phyloP scores from a whole-genome alignment of 176 grass and related monocot species.

The Oryza glaberrima region DNA sequence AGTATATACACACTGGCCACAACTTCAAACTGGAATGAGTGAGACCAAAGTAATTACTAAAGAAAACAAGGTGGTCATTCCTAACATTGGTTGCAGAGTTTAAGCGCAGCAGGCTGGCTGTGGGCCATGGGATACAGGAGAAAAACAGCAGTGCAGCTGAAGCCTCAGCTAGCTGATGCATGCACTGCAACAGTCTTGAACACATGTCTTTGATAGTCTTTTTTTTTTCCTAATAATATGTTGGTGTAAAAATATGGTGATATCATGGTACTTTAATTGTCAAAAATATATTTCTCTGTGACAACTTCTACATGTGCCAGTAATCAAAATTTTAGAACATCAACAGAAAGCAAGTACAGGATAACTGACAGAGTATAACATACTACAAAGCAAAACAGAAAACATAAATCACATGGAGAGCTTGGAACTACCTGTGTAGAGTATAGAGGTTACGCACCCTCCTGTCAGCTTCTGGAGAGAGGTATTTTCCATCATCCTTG shows the following conservation, averaged over 20 bases:
- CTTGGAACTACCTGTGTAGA: constrained; percentile 68
- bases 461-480: constrained; percentile 71
- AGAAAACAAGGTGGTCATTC: constrained; percentile 26
- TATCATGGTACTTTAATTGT: background rate
- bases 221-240: background rate
- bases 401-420: background rate
- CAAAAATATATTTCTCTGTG: background rate
- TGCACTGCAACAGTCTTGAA: background rate
- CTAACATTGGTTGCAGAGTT: background rate
- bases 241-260: background rate
- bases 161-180: background rate
- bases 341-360: background rate
- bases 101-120: background rate
- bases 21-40: background rate
- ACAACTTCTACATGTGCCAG: background rate
- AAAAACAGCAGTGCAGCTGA: background rate
- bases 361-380: background rate
- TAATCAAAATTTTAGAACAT: background rate
- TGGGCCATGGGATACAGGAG: background rate
- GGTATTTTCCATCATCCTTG: constrained; percentile 66
- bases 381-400: constrained; percentile 10
- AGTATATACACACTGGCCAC: background rate
- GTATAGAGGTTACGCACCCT: constrained; percentile 75
- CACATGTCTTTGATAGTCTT: background rate
- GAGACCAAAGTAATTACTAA: constrained; percentile 3